These are phyloP conservation scores for Colletotrichum camelliae DNA, from an alignment of 2,329 filamentous ascomycete species.

Conservation along the genomic window DNA sequence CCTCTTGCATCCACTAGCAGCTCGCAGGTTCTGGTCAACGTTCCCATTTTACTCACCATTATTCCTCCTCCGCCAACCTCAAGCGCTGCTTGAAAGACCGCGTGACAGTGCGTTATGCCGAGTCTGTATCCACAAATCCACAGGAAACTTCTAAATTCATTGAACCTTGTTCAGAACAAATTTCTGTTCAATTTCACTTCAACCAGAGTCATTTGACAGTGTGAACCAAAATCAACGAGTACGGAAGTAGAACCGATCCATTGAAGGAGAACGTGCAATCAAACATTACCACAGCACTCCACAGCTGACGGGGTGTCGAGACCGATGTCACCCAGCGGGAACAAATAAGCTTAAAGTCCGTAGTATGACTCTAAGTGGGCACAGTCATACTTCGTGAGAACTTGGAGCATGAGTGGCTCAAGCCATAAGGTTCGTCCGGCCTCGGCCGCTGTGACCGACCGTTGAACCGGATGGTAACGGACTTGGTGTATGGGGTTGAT, in stretches of 20 bases:
- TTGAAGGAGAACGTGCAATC: background rate
- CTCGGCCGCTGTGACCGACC: background rate
- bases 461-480: background rate
- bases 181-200: background rate
- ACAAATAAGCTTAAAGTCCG: background rate
- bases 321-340: background rate
- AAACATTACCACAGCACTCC: background rate
- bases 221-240: background rate
- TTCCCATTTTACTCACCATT: background rate
- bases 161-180: background rate
- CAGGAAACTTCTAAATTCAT: background rate
- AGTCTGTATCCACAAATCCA: background rate
- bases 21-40: background rate
- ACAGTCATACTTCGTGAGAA: background rate
- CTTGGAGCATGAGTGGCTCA: background rate
- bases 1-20: background rate
- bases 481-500: background rate
- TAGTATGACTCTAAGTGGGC: background rate
- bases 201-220: background rate
- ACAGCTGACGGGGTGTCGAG: background rate
- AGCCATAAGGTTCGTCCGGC: background rate
- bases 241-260: background rate
- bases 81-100: background rate
- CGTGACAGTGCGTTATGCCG: fast-evolving
- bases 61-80: background rate